phyloP scores from a whole-genome alignment of 495 filamentous ascomycete species.

The Xylaria telfairii region DNA sequence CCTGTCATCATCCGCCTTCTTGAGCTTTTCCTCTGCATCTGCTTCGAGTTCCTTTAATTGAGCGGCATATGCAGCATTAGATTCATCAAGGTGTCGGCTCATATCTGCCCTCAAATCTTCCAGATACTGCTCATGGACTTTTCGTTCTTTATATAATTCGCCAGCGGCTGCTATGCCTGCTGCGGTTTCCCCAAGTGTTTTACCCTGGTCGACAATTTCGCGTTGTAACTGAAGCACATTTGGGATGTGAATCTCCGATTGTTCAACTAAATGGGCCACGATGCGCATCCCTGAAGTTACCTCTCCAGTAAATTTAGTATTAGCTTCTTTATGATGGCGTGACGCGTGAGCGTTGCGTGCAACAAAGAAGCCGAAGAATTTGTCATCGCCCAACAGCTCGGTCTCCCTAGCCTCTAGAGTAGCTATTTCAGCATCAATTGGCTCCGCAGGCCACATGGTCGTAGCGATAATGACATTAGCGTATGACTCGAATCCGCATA shows the following conservation, averaged over 20 bases:
- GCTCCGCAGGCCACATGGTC: conserved; percentile 28
- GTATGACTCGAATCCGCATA: conserved; percentile 29
- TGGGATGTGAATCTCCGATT: conserved; percentile 12
- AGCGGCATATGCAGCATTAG: background rate
- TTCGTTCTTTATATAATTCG: conserved; percentile 2
- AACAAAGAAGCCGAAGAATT: background rate
- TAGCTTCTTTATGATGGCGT: background rate
- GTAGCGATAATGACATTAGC: conserved; percentile 33
- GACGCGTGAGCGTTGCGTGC: background rate
- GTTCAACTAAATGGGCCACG: background rate
- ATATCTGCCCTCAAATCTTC: background rate
- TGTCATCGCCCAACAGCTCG: background rate
- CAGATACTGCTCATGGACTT: background rate
- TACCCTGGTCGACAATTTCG: conserved; percentile 39
- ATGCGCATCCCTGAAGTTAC: background rate
- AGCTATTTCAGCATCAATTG: background rate
- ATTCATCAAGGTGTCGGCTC: background rate
- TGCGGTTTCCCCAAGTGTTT: conserved; percentile 33
- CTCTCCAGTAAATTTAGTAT: background rate
- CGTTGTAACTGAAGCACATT: conserved; percentile 39
- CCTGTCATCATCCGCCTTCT: background rate
- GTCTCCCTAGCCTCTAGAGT: background rate
- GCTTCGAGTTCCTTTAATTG: background rate
- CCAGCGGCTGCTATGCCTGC: conserved; percentile 28
- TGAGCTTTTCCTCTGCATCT: background rate